phyloP scores from a whole-genome alignment of 2,329 filamentous ascomycete genomes.

The Penicillium sp. region DNA sequence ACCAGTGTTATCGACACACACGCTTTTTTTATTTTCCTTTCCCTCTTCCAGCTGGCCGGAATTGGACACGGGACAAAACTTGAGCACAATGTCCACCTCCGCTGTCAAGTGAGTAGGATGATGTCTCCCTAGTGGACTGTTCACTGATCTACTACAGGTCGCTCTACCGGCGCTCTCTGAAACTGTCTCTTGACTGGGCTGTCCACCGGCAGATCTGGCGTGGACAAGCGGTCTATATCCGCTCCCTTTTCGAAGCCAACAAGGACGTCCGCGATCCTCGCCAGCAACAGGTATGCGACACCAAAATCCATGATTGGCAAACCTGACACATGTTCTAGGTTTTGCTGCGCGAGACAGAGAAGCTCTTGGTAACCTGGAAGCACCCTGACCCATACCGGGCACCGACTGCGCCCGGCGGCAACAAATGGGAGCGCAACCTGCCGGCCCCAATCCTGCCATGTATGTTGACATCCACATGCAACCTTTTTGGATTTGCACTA shows the following conservation, averaged over 20 bases:
- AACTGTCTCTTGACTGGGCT: conserved; percentile 92
- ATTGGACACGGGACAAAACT: conserved; percentile 5
- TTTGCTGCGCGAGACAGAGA: conserved; percentile 82
- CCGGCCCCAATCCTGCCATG: conserved; percentile 75
- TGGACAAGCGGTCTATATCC: conserved; percentile 92
- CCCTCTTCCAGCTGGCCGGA: conserved; percentile 2
- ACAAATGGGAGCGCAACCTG: conserved; percentile 94
- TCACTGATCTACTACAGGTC: conserved; percentile 47
- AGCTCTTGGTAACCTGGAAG: conserved; percentile 88
- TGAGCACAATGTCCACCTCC: conserved; percentile 33
- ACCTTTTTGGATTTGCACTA: conserved; percentile 1
- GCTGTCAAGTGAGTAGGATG: conserved; percentile 38
- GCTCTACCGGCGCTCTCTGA: conserved; percentile 88
- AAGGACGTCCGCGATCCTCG: conserved; percentile 77
- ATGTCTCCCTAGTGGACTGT: conserved; percentile 5
- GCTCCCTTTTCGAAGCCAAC: conserved; percentile 92
- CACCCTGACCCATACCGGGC: conserved; percentile 90
- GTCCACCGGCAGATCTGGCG: conserved; percentile 92
- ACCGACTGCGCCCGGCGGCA: conserved; percentile 91
- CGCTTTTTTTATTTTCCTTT: neutral
- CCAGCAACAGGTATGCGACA: conserved; percentile 70
- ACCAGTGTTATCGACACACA: neutral
- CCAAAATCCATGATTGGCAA: neutral
- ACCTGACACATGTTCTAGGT: conserved; percentile 54
- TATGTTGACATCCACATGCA: conserved; percentile 51